phyloP scores from a whole-genome alignment of 1,284 basidiomycete species.

The Thecaphora thlaspeos region DNA sequence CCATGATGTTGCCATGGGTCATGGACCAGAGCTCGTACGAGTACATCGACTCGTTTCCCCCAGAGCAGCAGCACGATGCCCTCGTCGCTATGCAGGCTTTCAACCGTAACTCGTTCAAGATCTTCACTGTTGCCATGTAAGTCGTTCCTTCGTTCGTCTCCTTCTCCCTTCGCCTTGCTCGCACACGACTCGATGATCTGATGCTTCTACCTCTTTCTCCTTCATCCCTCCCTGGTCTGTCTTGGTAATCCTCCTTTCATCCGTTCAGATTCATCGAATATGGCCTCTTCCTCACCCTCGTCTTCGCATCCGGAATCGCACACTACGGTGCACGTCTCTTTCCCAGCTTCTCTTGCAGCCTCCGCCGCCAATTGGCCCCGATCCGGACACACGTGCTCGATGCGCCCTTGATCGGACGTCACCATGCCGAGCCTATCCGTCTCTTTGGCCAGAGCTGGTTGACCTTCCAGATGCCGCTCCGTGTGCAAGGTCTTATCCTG shows the following conservation, averaged over 20 bases:
- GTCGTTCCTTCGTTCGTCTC: not conserved
- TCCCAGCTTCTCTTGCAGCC: not conserved
- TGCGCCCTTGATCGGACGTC: conserved; percentile 17
- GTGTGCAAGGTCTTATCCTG: conserved; percentile 27
- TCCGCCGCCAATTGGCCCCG: conserved; percentile 1
- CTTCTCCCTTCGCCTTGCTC: not conserved
- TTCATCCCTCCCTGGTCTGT: not conserved
- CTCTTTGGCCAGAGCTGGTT: conserved; percentile 17
- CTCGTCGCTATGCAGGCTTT: not conserved
- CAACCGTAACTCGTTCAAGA: conserved; percentile 20
- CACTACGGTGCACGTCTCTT: conserved; percentile 4
- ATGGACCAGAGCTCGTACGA: not conserved
- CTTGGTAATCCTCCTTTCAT: not conserved
- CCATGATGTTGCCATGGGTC: not conserved
- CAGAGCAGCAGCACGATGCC: not conserved
- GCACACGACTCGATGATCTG: not conserved
- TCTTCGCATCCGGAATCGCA: conserved; percentile 8
- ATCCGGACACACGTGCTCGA: conserved; percentile 20
- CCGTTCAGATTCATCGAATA: conserved; percentile 17
- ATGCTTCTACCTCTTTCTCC: not conserved
- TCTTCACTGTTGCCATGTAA: conserved; percentile 14
- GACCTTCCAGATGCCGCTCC: conserved; percentile 31
- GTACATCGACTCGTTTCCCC: not conserved
- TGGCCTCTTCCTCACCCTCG: conserved; percentile 12
- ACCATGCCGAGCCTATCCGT: conserved; percentile 7